These are phyloP conservation scores for Neonectria punicea DNA, from an alignment of 2,329 filamentous ascomycete species.

Conservation along the genomic window DNA sequence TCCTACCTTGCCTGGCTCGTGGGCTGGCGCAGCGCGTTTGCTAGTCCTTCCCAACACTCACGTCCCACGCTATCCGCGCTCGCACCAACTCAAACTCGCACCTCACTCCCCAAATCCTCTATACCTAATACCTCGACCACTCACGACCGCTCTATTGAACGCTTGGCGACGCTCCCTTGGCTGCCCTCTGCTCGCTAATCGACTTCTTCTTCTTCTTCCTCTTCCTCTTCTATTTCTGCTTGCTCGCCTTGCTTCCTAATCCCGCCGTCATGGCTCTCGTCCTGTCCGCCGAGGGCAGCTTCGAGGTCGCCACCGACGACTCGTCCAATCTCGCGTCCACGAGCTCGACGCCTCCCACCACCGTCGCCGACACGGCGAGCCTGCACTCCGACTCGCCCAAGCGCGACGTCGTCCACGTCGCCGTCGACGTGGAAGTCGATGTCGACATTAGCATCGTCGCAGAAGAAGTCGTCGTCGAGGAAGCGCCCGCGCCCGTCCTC, in stretches of 20 bases:
- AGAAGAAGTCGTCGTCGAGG: slow-evolving; percentile 29
- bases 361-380: slow-evolving; percentile 70
- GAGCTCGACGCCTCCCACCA: slow-evolving; percentile 74
- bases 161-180: slow-evolving; percentile 4
- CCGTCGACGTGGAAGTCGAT: slow-evolving; percentile 20
- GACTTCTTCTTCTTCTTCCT: neutral
- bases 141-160: neutral
- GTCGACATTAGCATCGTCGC: neutral
- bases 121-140: neutral
- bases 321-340: slow-evolving; percentile 65
- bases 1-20: neutral
- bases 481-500: slow-evolving; percentile 21
- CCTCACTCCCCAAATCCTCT: slow-evolving; percentile 5
- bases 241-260: neutral
- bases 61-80: slow-evolving; percentile 16
- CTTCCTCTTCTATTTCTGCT: neutral
- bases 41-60: slow-evolving; percentile 6
- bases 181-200: slow-evolving; percentile 28
- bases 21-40: slow-evolving; percentile 21
- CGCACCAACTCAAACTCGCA: slow-evolving; percentile 7
- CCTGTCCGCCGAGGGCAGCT: slow-evolving; percentile 48
- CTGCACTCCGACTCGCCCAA: slow-evolving; percentile 59
- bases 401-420: slow-evolving; percentile 50
- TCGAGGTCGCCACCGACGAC: slow-evolving; percentile 46
- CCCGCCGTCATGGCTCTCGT: slow-evolving; percentile 45